Conservation (phyloP, 441 rosid species). For the Populus hybrid region DNA sequence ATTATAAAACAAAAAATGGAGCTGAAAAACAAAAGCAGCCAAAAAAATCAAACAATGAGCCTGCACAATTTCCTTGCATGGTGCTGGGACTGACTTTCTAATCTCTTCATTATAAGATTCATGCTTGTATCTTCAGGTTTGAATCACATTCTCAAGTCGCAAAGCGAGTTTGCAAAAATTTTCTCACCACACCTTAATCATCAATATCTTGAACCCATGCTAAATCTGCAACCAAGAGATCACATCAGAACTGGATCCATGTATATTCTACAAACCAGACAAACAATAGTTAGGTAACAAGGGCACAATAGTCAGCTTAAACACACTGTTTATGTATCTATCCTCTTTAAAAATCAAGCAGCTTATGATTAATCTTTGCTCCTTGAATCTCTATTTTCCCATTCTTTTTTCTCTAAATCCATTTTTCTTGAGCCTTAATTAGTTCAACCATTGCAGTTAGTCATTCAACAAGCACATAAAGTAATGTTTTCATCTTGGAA, state of each 20-base stretch:
- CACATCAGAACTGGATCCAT: background rate
- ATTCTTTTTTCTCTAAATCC: background rate
- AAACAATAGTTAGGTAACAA: background rate
- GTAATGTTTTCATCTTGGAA: too few species aligned
- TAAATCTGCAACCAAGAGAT: constrained; percentile 56
- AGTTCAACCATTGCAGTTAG: too few species aligned
- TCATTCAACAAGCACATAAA: too few species aligned
- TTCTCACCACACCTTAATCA: constrained; percentile 34
- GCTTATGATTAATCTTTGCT: background rate
- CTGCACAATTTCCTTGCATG: constrained; percentile 23
- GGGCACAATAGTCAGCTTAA: background rate
- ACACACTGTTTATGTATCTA: too few species aligned
- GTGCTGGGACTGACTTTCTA: constrained; percentile 1
- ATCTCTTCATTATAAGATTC: constrained; percentile 7
- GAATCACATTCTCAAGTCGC: background rate
- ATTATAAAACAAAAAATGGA: constrained; percentile 33
- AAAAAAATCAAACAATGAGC: constrained; percentile 9
- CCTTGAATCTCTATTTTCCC: background rate
- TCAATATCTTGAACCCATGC: constrained; percentile 93
- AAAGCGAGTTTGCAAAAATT: background rate
- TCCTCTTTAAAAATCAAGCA: background rate
- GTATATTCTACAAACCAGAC: background rate
- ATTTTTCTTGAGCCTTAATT: too few species aligned
- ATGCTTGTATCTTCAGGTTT: constrained; percentile 13
- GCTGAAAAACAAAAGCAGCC: background rate